Evolutionary conservation across 2,329 filamentous ascomycete genomes (phyloP).

Genomic region (Dothideomycetes sp.): DNA sequence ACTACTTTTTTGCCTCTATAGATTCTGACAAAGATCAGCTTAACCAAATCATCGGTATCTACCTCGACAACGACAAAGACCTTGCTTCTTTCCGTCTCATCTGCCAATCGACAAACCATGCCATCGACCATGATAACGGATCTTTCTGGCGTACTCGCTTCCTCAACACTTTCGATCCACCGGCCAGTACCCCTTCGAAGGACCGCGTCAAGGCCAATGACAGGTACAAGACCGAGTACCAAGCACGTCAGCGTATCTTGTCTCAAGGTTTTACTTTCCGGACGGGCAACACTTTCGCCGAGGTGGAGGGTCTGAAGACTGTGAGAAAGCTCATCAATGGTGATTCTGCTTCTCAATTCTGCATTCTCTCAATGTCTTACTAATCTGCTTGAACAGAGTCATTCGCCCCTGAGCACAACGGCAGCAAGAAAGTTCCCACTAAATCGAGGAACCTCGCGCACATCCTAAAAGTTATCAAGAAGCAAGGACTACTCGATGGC

Average conservation of each 20-base stretch:
- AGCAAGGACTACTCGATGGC: slow-evolving; percentile 16
- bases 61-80: slow-evolving; percentile 35
- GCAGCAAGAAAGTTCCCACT: slow-evolving; percentile 12
- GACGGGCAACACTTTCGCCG: slow-evolving; percentile 19
- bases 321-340: slow-evolving; percentile 37
- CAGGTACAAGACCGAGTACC: slow-evolving; percentile 30
- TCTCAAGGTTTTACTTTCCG: slow-evolving; percentile 21
- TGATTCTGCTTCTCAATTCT: no score
- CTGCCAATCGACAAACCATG: slow-evolving; percentile 31
- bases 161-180: slow-evolving; percentile 32
- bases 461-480: slow-evolving; percentile 25
- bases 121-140: slow-evolving; percentile 31
- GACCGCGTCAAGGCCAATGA: slow-evolving; percentile 19
- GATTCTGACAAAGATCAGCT: slow-evolving; percentile 24
- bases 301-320: slow-evolving; percentile 30
- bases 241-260: slow-evolving; percentile 23
- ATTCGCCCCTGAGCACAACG: slow-evolving; percentile 22
- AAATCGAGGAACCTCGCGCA: slow-evolving; percentile 27
- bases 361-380: no score
- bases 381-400: slow-evolving; percentile 22
- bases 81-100: slow-evolving; percentile 32
- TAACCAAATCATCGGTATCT: slow-evolving; percentile 30
- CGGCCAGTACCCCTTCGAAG: slow-evolving; percentile 3
- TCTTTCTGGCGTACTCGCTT: slow-evolving; percentile 43
- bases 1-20: slow-evolving; percentile 7